A percentile compares a stretch with the other conserved stretches of the same genome.
These are phyloP conservation scores for Ophiostoma novo-ulmi DNA, from an alignment of 2,329 filamentous ascomycete species.

Conservation along the genomic window DNA sequence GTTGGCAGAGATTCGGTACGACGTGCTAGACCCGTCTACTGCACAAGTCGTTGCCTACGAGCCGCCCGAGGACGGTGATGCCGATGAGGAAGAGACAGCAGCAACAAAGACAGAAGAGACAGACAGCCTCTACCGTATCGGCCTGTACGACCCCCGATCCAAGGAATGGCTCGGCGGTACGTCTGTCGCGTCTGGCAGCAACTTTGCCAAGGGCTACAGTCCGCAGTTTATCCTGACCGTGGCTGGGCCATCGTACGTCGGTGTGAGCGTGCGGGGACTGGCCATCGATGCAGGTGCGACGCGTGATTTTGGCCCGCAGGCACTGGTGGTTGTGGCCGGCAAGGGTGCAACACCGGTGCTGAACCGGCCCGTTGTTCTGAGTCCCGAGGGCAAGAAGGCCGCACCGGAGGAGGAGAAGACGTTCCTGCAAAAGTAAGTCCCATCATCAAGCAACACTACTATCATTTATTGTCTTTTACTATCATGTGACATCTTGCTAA, in stretches of 20 bases:
- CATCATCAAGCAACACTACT: no score
- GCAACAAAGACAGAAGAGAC: constrained; percentile 36
- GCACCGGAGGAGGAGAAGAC: constrained; percentile 54
- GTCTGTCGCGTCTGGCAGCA: constrained; percentile 51
- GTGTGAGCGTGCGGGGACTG: constrained; percentile 52
- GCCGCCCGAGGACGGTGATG: constrained; percentile 41
- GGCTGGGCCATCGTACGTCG: constrained; percentile 40
- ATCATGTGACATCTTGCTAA: background rate
- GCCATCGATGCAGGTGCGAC: constrained; percentile 59
- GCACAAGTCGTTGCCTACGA: constrained; percentile 52
- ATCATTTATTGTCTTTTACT: no score
- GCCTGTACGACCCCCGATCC: constrained; percentile 48
- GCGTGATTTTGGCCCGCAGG: constrained; percentile 60
- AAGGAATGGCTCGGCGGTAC: constrained; percentile 50
- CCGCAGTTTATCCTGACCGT: constrained; percentile 53
- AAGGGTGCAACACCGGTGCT: constrained; percentile 53
- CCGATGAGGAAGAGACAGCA: background rate
- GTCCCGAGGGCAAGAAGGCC: constrained; percentile 54
- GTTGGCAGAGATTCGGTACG: constrained; percentile 55
- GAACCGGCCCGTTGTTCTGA: constrained; percentile 60
- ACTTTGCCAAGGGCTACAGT: constrained; percentile 57
- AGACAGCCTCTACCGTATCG: constrained; percentile 51
- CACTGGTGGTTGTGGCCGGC: constrained; percentile 44
- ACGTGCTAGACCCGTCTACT: constrained; percentile 39
- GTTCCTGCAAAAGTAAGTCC: constrained; percentile 55